These are phyloP conservation scores for Galerina sulciceps DNA, from an alignment of 768 basidiomycete genomes.

Conservation along the genomic window DNA sequence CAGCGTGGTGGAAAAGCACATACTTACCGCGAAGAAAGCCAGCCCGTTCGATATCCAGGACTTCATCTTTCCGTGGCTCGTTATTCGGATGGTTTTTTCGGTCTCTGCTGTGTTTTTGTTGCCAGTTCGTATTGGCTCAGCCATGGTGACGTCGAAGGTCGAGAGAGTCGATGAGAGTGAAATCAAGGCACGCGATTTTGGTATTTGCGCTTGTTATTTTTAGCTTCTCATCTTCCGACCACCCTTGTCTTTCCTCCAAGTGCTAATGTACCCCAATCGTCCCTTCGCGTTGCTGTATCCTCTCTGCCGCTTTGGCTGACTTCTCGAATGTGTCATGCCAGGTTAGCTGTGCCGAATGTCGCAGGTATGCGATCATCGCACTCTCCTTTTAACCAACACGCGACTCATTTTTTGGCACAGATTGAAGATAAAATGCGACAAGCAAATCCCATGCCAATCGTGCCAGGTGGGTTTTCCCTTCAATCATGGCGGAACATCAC, in stretches of 20 bases:
- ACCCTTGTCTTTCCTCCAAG: too few species aligned
- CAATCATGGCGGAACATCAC: conserved; percentile 5
- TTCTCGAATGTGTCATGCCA: conserved; percentile 26
- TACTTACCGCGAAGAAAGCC: conserved; percentile 57
- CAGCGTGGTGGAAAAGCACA: conserved; percentile 18
- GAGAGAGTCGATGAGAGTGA: too few species aligned
- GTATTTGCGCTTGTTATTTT: too few species aligned
- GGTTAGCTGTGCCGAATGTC: conserved; percentile 83
- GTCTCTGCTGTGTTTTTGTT: background rate
- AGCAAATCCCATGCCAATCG: conserved; percentile 79
- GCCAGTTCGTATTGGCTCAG: too few species aligned
- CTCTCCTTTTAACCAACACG: conserved; percentile 8
- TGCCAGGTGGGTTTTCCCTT: conserved; percentile 56
- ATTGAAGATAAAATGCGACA: conserved; percentile 84
- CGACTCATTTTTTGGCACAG: conserved; percentile 34
- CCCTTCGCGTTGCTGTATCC: too few species aligned
- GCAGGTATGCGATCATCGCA: conserved; percentile 68
- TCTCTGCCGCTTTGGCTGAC: conserved; percentile 1
- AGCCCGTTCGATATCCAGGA: conserved; percentile 57
- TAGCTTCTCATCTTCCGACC: too few species aligned
- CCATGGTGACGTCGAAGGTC: too few species aligned
- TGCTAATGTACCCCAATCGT: too few species aligned
- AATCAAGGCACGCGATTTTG: too few species aligned
- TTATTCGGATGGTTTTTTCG: conserved; percentile 46
- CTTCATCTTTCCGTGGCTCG: conserved; percentile 57